phyloP scores from a whole-genome alignment of 352 stramenopile genomes.

The Phytopythium boreale region DNA sequence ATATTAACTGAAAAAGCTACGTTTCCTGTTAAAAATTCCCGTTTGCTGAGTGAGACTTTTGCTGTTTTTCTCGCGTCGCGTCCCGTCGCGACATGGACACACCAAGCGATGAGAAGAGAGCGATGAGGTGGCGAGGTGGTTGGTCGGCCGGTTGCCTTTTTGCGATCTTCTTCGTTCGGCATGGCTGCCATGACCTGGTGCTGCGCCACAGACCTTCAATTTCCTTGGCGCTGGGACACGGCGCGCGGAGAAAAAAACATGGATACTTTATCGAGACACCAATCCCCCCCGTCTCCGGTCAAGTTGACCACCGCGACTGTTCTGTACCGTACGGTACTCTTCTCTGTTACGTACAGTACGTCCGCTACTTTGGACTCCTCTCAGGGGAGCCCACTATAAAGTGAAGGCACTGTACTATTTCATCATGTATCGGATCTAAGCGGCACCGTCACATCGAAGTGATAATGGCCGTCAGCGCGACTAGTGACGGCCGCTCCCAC shows the following conservation, averaged over 20 bases:
- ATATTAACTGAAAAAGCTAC: not conserved
- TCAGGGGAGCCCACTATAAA: not conserved
- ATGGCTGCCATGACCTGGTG: conserved; percentile 1
- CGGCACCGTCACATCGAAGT: not conserved
- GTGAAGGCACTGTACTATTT: not conserved
- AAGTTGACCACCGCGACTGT: not conserved
- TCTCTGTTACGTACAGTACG: not conserved
- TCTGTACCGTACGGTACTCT: not conserved
- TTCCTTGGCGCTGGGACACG: not conserved
- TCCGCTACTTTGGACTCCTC: not conserved
- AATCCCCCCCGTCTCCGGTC: not conserved
- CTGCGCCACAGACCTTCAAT: not conserved
- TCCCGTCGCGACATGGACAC: not conserved
- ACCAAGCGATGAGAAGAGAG: not conserved
- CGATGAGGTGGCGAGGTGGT: no score
- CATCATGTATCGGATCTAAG: not conserved
- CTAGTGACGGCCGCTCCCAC: not conserved
- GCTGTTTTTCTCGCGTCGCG: not conserved
- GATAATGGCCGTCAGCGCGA: not conserved
- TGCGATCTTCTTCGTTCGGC: not conserved
- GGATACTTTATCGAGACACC: not conserved
- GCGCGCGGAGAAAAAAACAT: not conserved
- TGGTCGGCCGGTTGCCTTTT: not conserved
- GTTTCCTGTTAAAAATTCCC: not conserved
- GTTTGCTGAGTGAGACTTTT: not conserved